Percentiles rank a stretch among this genome's conserved stretches.
phyloP scores from a whole-genome alignment of 2,329 filamentous ascomycete genomes.

The Claviceps arundinis region DNA sequence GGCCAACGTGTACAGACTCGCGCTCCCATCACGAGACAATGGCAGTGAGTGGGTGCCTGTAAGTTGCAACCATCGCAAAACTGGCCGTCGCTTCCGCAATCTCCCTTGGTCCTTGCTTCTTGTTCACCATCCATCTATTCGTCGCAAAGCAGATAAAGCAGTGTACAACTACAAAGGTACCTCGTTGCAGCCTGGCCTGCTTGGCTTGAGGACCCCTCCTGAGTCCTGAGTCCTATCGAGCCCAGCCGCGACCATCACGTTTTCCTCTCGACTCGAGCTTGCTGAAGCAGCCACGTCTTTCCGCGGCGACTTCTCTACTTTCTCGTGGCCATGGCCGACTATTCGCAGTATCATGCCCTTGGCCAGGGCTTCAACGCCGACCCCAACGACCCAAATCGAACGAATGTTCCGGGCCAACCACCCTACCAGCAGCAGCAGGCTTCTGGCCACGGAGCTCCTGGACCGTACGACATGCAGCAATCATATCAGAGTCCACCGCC shows the following conservation, averaged over 20 bases:
- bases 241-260: constrained; percentile 1
- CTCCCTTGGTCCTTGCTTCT: not conserved
- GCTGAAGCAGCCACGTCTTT: constrained; percentile 1
- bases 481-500: constrained; percentile 3
- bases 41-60: not conserved
- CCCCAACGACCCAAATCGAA: constrained; percentile 39
- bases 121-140: not conserved
- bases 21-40: not conserved
- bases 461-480: constrained; percentile 8
- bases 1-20: not conserved
- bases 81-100: not conserved
- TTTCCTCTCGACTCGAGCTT: constrained; percentile 2
- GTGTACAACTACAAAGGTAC: not conserved
- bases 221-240: not conserved
- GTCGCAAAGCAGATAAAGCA: not conserved
- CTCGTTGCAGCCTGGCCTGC: not conserved
- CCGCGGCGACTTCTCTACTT: not conserved
- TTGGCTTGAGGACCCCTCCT: constrained; percentile 1
- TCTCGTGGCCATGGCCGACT: constrained; percentile 38
- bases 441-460: constrained; percentile 13
- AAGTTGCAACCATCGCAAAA: not conserved
- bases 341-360: constrained; percentile 41
- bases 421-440: constrained; percentile 37
- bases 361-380: constrained; percentile 43
- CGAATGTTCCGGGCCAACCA: constrained; percentile 35